Conservation (phyloP, 1,284 basidiomycete species). For the Apiotrichum gamsii region DNA sequence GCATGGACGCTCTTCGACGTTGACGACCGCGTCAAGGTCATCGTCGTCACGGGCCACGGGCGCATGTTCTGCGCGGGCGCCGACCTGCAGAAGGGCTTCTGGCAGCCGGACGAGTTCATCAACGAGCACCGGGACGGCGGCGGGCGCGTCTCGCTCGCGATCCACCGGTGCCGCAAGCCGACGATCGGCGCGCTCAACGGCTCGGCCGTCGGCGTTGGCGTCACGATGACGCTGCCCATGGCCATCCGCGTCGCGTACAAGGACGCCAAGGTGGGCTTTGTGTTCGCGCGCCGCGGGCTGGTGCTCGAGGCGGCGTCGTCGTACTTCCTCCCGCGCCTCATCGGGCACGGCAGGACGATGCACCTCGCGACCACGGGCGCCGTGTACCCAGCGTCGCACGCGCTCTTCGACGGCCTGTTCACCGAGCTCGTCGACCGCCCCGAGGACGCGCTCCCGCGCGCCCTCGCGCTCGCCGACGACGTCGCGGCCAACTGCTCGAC, state of each 20-base stretch:
- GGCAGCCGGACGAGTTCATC: not conserved
- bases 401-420: conserved; percentile 12
- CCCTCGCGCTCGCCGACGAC: conserved; percentile 10
- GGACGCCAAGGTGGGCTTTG: conserved; percentile 16
- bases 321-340: conserved; percentile 16
- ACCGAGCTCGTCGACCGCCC: conserved; percentile 11
- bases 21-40: conserved; percentile 18
- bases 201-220: conserved; percentile 14
- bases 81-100: conserved; percentile 14
- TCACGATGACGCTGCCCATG: conserved; percentile 18
- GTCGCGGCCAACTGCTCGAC: conserved; percentile 9
- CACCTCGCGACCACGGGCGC: conserved; percentile 12
- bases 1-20: conserved; percentile 6
- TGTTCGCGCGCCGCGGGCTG: conserved; percentile 17
- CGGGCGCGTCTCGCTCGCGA: conserved; percentile 11
- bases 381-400: conserved; percentile 7
- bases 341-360: conserved; percentile 6
- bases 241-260: conserved; percentile 16
- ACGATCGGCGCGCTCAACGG: conserved; percentile 16
- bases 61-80: conserved; percentile 20
- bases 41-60: conserved; percentile 13
- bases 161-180: conserved; percentile 17
- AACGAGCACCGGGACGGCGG: conserved; percentile 18
- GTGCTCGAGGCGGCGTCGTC: conserved; percentile 16
- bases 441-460: conserved; percentile 11